Base-by-base conservation (phyloP, 225 moss, liverwort and hornwort species). In the Marchantia paleacea region DNA sequence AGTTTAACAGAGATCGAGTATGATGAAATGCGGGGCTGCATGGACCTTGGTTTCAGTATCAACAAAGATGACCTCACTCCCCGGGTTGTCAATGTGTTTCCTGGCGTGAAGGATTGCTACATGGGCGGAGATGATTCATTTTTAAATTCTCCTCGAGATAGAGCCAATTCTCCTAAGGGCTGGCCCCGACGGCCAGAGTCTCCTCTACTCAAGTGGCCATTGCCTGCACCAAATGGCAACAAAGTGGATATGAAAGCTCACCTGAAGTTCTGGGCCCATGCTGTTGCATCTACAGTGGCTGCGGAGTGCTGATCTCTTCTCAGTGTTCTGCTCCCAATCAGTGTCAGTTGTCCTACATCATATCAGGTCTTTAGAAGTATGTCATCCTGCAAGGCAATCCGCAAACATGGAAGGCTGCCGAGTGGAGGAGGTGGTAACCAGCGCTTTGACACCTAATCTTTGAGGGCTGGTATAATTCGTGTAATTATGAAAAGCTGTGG, bases 261-360 rank as follows among this genome's bases (percentile, higher is more conserved):
- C 52, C 31, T 86, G n/a, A 86, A 86, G 72, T 80, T 73, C 20
- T 86, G 86, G 86, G 83, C 86, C 52, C 83, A 81, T 67, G 58
- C 76, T 58, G 83, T 86, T 48, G 86, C 80, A 8, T 81, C 80
- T 2, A 80, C 73, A 30, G 83, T 86, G 47, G 83, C 81, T 72
- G 78, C 80, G 0, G 86, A 86, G 50, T 86, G 83, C 81, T 86
- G 80, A 82, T 51, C 3, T 39, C 18, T 24, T 47, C 11, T 22
- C 63, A 47, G 39, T 39, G 48, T 75, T 16, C 75, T 12, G 50
- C 52, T 26, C 52, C 50, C 10, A 12, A 58, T 31, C 30, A 7
- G 7, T 61, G 9, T 61, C 8, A 20, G 14, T 9, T 52, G 20
- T 16, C 6, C 39, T 20, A 19, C 73, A 5, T 8, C 73, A 47